Percentiles rank a stretch among this genome's conserved stretches.
Conservation (phyloP, 192 early-diverging fungal genomes). For the Backusella parvicylindrica region DNA sequence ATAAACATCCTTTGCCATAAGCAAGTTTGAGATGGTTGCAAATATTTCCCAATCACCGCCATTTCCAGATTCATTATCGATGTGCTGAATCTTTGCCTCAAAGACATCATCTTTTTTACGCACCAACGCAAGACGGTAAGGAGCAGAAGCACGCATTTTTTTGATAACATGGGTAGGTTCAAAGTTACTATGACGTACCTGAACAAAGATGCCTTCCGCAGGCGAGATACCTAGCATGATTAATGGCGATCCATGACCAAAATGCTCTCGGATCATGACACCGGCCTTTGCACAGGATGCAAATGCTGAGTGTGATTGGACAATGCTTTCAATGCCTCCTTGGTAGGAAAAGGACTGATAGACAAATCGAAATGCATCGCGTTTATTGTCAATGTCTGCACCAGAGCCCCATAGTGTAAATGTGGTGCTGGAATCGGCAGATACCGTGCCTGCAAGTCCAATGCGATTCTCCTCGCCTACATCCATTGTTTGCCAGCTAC, state of each 20-base stretch:
- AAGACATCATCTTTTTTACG: conserved; percentile 5
- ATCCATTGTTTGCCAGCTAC: conserved; percentile 31
- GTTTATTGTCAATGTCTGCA: conserved; percentile 7
- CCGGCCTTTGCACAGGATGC: conserved; percentile 29
- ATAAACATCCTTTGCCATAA: conserved; percentile 22
- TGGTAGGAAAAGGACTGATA: conserved; percentile 9
- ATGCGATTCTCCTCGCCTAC: conserved; percentile 19
- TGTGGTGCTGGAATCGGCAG: conserved; percentile 21
- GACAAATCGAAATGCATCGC: conserved; percentile 30
- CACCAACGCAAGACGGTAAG: conserved; percentile 16
- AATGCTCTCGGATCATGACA: conserved; percentile 32
- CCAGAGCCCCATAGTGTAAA: conserved; percentile 33
- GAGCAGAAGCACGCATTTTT: conserved; percentile 15
- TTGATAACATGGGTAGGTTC: conserved; percentile 4
- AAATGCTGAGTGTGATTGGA: conserved; percentile 27
- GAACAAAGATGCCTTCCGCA: conserved; percentile 23
- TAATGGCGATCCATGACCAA: conserved; percentile 14
- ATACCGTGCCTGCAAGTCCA: conserved; percentile 23
- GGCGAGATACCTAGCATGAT: conserved; percentile 26
- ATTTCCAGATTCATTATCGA: not conserved
- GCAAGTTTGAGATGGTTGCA: not conserved
- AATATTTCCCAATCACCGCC: conserved; percentile 12
- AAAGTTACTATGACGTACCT: conserved; percentile 8
- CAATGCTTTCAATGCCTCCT: not conserved
- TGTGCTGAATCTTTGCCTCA: conserved; percentile 6